phyloP scores from a whole-genome alignment of 305 asterid species.

The Andrographis paniculata region DNA sequence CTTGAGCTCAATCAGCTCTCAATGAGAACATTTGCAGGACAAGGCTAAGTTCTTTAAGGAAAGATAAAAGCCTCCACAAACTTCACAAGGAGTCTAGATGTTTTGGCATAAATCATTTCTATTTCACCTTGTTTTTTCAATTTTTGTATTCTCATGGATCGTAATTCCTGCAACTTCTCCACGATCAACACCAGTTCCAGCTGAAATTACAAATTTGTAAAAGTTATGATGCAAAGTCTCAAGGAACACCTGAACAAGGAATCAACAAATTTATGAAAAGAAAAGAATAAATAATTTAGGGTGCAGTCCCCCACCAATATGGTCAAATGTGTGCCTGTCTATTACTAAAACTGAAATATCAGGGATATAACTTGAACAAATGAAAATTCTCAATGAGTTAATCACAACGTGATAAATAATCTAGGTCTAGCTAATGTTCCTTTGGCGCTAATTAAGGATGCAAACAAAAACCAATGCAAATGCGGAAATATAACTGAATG shows the following conservation, averaged over 20 bases:
- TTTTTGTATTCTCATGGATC: slow-evolving; percentile 81
- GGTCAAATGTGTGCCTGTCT: slow-evolving; percentile 1
- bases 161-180: slow-evolving; percentile 89
- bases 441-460: background rate
- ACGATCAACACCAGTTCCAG: slow-evolving; percentile 87
- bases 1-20: slow-evolving; percentile 1
- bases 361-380: background rate
- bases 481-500: slow-evolving; percentile 3
- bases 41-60: slow-evolving; percentile 4
- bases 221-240: slow-evolving; percentile 12
- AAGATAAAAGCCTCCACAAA: background rate
- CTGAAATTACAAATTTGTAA: slow-evolving; percentile 37
- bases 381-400: too few relatives aligned
- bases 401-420: too few relatives aligned
- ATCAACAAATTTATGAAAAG: background rate
- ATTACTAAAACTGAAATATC: too few relatives aligned
- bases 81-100: slow-evolving; percentile 6
- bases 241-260: slow-evolving; percentile 4
- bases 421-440: too few relatives aligned
- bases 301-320: slow-evolving; percentile 4
- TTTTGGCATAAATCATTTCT: background rate
- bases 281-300: slow-evolving; percentile 2
- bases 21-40: slow-evolving; percentile 5
- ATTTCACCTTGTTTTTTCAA: slow-evolving; percentile 84
- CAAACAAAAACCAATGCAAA: slow-evolving; percentile 3